phyloP scores from a whole-genome alignment of 495 filamentous ascomycete genomes.

The Coniosporium apollinis region DNA sequence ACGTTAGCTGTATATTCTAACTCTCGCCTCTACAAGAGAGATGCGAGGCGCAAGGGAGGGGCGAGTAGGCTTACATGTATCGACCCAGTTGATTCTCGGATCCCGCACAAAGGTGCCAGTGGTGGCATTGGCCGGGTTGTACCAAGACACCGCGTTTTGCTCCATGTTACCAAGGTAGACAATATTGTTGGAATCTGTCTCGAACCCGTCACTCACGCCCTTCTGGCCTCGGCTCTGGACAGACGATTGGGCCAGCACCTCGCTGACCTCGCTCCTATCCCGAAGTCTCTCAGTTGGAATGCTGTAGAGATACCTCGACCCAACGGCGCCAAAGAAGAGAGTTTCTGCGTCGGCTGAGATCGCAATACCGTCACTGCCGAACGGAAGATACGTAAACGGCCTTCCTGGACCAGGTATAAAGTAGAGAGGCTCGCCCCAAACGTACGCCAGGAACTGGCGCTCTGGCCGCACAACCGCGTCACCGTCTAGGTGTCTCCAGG shows the following conservation, averaged over 20 bases:
- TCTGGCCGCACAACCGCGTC: conserved; percentile 19
- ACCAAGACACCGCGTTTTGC: conserved; percentile 24
- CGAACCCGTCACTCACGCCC: conserved; percentile 21
- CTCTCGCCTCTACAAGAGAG: too few relatives aligned
- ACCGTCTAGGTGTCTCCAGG: conserved; percentile 29
- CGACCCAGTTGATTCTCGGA: conserved; percentile 23
- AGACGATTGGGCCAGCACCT: conserved; percentile 15
- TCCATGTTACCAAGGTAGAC: conserved; percentile 28
- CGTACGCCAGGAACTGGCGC: conserved; percentile 24
- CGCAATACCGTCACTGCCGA: conserved; percentile 27
- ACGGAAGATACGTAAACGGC: conserved; percentile 14
- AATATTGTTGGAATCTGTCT: conserved; percentile 22
- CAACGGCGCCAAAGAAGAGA: conserved; percentile 21
- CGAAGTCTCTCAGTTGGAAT: conserved; percentile 21
- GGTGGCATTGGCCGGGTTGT: conserved; percentile 26
- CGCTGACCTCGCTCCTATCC: conserved; percentile 7
- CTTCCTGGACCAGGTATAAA: conserved; percentile 9
- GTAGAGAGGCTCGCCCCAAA: conserved; percentile 27
- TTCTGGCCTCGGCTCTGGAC: conserved; percentile 13
- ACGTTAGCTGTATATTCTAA: too few relatives aligned
- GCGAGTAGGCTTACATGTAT: conserved; percentile 14
- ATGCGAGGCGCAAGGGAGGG: too few relatives aligned
- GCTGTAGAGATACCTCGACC: conserved; percentile 18
- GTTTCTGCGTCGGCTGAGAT: conserved; percentile 23
- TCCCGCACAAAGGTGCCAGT: conserved; percentile 22